Conservation (phyloP, 768 basidiomycete genomes). For the Suillus cothurnatus region DNA sequence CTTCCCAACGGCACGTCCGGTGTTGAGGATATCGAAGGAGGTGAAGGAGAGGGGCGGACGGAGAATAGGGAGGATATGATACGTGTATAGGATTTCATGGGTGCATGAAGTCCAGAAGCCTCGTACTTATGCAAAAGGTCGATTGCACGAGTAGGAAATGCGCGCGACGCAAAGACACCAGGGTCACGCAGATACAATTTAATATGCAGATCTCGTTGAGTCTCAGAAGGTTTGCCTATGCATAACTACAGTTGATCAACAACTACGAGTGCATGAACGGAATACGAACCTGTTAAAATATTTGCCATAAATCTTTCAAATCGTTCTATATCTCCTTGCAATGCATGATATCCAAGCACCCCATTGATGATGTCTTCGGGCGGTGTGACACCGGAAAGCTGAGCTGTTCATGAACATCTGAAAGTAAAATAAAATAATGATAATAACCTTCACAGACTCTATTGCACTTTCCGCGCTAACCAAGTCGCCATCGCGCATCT, state of each 20-base stretch:
- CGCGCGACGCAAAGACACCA: constrained; percentile 24
- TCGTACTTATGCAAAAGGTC: constrained; percentile 75
- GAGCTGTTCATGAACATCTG: constrained; percentile 5
- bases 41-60: constrained; percentile 36
- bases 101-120: constrained; percentile 56
- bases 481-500: constrained; percentile 53
- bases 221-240: constrained; percentile 44
- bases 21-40: constrained; percentile 8
- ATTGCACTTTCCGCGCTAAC: constrained; percentile 52
- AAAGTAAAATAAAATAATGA: background rate
- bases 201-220: constrained; percentile 72
- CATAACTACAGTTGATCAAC: constrained; percentile 17
- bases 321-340: constrained; percentile 43
- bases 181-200: constrained; percentile 53
- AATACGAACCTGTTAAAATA: constrained; percentile 45
- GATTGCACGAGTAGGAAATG: constrained; percentile 65
- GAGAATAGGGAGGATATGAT: constrained; percentile 62
- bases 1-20: constrained; percentile 26
- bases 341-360: constrained; percentile 53
- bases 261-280: background rate
- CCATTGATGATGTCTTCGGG: constrained; percentile 47
- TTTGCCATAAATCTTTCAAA: constrained; percentile 48
- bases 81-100: constrained; percentile 74
- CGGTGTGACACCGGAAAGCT: constrained; percentile 46
- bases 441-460: constrained; percentile 52